Evolutionary conservation across 2,329 filamentous ascomycete genomes (phyloP).

Genomic region (Fusarium abutilonis): DNA sequence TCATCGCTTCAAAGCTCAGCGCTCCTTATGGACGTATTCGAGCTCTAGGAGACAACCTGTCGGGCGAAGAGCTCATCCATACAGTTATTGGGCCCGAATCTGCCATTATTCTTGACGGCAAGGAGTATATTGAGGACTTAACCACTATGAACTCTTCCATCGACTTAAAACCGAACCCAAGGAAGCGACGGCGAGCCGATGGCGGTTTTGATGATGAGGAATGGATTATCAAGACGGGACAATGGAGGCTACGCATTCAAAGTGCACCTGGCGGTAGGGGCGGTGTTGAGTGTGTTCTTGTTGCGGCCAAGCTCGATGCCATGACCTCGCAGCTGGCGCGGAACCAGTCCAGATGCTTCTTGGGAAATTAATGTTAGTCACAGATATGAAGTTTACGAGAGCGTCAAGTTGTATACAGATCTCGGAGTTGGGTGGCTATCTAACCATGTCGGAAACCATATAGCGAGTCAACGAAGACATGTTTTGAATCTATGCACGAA

Average conservation of each 20-base stretch:
- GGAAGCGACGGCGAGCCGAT: constrained; percentile 59
- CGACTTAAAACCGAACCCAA: constrained; percentile 47
- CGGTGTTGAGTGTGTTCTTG: constrained; percentile 74
- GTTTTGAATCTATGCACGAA: not conserved
- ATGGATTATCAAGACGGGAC: constrained; percentile 74
- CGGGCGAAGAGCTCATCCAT: constrained; percentile 76
- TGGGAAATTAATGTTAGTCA: constrained; percentile 50
- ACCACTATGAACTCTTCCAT: constrained; percentile 42
- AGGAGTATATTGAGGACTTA: constrained; percentile 50
- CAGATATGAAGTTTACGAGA: not conserved
- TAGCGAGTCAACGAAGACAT: not conserved
- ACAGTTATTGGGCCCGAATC: constrained; percentile 70
- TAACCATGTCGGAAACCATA: constrained; percentile 4
- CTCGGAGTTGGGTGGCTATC: not conserved
- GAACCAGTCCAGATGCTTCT: constrained; percentile 72
- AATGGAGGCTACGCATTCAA: constrained; percentile 77
- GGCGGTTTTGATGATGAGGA: constrained; percentile 50
- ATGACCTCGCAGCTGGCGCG: constrained; percentile 71
- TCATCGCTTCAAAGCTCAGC: constrained; percentile 83
- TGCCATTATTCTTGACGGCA: constrained; percentile 68
- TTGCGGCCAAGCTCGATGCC: constrained; percentile 80
- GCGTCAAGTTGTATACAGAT: not conserved
- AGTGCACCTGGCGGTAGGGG: constrained; percentile 59
- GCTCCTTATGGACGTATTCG: constrained; percentile 73
- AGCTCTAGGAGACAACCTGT: constrained; percentile 73